A percentile compares a stretch with the other conserved stretches of the same genome.
phyloP scores from a whole-genome alignment of 2,329 filamentous ascomycete species.

The Pezicula neosporulosa region DNA sequence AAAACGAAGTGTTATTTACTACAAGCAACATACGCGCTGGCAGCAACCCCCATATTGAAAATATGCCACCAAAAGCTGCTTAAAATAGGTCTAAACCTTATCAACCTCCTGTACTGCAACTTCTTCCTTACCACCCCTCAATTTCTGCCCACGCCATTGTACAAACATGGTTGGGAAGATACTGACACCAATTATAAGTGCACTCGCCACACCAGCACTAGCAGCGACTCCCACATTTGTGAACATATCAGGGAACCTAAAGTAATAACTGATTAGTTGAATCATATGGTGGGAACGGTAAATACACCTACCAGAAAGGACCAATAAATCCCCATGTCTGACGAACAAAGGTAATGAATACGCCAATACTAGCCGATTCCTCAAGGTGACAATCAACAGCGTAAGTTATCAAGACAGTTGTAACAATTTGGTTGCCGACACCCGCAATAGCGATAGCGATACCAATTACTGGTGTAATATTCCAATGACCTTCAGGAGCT shows the following conservation, averaged over 20 bases:
- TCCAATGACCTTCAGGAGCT: constrained; percentile 42
- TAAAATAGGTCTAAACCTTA: too few species aligned
- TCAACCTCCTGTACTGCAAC: too few species aligned
- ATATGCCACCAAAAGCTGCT: too few species aligned
- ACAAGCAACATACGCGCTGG: too few species aligned
- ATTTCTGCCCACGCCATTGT: constrained; percentile 15
- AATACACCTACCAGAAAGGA: constrained; percentile 16
- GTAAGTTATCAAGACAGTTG: constrained; percentile 57
- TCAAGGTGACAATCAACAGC: constrained; percentile 54
- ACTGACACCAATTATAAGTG: constrained; percentile 31
- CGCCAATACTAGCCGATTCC: constrained; percentile 50
- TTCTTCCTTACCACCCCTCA: too few species aligned
- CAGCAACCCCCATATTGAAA: too few species aligned
- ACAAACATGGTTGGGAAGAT: constrained; percentile 28
- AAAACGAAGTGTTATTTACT: too few species aligned
- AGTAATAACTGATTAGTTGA: background rate
- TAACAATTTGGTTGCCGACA: constrained; percentile 57
- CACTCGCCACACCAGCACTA: constrained; percentile 32
- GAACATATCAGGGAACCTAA: constrained; percentile 36
- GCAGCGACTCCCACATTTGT: constrained; percentile 27
- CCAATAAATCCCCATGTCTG: constrained; percentile 46
- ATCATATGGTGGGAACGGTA: background rate
- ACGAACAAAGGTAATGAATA: constrained; percentile 54
- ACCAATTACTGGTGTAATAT: constrained; percentile 53
- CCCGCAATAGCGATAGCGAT: constrained; percentile 47